Evolutionary conservation across 495 filamentous ascomycete genomes (phyloP).

Genomic region (Hamigera avellanea): DNA sequence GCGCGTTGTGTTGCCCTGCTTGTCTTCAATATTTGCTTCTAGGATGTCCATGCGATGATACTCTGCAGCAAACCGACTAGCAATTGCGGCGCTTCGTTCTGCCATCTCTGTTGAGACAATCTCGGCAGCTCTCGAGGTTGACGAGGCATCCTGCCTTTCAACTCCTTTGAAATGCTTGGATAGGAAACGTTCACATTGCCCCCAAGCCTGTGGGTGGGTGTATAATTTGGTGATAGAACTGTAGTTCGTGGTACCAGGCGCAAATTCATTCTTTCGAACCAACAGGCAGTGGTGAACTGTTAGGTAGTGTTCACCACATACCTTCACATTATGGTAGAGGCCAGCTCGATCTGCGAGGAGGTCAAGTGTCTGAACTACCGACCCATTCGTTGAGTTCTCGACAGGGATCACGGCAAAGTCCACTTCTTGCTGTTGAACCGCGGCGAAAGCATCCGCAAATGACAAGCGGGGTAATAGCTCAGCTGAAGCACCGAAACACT

Average conservation of each 20-base stretch:
- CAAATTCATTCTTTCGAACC: conserved; percentile 30
- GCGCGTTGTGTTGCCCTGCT: conserved; percentile 71
- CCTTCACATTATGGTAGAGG: conserved; percentile 49
- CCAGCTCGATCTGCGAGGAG: conserved; percentile 62
- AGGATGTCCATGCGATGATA: conserved; percentile 55
- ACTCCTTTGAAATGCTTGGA: conserved; percentile 50
- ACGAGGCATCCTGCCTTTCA: conserved; percentile 74
- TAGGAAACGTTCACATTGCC: conserved; percentile 77
- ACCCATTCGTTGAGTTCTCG: conserved; percentile 92
- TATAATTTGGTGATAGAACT: conserved; percentile 46
- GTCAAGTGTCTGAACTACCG: conserved; percentile 80
- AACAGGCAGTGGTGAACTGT: conserved; percentile 79
- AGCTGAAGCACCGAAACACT: conserved; percentile 43
- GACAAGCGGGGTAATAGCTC: conserved; percentile 47
- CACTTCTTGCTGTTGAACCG: conserved; percentile 52
- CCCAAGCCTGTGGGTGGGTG: conserved; percentile 90
- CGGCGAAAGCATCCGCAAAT: conserved; percentile 61
- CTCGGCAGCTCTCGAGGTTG: conserved; percentile 72
- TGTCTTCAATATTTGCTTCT: conserved; percentile 69
- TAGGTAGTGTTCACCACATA: conserved; percentile 74
- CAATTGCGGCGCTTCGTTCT: conserved; percentile 63
- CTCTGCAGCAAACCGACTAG: conserved; percentile 59
- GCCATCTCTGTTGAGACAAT: conserved; percentile 48
- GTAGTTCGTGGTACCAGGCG: conserved; percentile 14
- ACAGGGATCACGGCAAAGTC: conserved; percentile 80